A percentile compares a stretch with the other conserved stretches of the same genome.
Evolutionary conservation across 1,139 yeast species (phyloP).

Genomic region (Komagataea norvegica): DNA sequence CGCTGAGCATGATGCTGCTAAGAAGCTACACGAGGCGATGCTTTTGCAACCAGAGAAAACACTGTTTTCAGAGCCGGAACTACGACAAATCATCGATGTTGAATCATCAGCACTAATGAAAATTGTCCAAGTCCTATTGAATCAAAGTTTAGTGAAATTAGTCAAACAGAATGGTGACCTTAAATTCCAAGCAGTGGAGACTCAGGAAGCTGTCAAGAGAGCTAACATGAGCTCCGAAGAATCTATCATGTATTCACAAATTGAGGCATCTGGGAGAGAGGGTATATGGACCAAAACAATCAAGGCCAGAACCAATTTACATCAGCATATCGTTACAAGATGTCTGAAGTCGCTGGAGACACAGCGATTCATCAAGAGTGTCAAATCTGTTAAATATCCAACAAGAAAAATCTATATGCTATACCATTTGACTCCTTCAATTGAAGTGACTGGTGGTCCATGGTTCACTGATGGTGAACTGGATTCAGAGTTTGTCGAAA

Average conservation of each 20-base stretch:
- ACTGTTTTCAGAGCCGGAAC: conserved; percentile 20
- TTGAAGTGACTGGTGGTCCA: conserved; percentile 97
- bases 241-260: conserved; percentile 83
- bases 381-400: conserved; percentile 92
- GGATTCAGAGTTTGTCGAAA: conserved; percentile 89
- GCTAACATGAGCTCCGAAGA: conserved; percentile 81
- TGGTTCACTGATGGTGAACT: conserved; percentile 97
- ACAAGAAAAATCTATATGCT: conserved; percentile 95
- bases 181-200: conserved; percentile 67
- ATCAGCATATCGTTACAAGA: conserved; percentile 84
- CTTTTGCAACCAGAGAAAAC: conserved; percentile 16
- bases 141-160: conserved; percentile 62
- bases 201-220: conserved; percentile 64
- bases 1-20: conserved; percentile 13
- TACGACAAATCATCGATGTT: conserved; percentile 18
- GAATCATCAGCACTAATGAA: conserved; percentile 39
- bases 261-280: conserved; percentile 90
- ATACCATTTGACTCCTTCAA: conserved; percentile 86
- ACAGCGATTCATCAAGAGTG: conserved; percentile 82
- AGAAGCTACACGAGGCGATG: conserved; percentile 20
- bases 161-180: conserved; percentile 60
- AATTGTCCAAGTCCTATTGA: conserved; percentile 61
- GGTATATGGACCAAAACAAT: conserved; percentile 96
- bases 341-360: conserved; percentile 80
- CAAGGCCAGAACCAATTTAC: conserved; percentile 85